Base-by-base conservation (phyloP, 2,329 filamentous ascomycete genomes). In the Fusarium sp. region DNA sequence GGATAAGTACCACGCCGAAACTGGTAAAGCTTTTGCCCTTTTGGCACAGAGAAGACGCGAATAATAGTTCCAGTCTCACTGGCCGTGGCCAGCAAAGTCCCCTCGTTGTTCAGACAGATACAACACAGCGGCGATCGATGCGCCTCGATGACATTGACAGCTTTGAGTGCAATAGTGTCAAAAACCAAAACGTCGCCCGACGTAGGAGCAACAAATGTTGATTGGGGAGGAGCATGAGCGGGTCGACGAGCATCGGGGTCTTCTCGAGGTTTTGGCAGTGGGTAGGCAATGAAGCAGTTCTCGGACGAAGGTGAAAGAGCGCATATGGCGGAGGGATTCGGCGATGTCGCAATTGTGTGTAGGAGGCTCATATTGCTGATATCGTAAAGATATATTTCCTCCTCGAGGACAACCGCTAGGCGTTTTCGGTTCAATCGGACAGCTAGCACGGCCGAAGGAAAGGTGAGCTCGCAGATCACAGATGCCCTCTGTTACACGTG, bases 11-110 rank as follows among this genome's bases (percentile, higher is more conserved):
- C 95, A 63, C 95, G 88, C 57, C 95, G 87, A 78, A 99, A 99
- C 73, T 99, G 94, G 75, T 93, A 98, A 15, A 99, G 83, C 75
- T 98, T 99, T 71, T 94, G 89, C 10, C 92, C 95, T 63, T 88
- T 87, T 3, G 95, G 95, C 2, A 99, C 87, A 1, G 92, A 92
- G 76, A 99, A 99, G 48, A 99, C 93, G 14, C 95, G 88, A 63
- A 99, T 96, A 58, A 99, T 96, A 1, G 95, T 99, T 63, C 95
- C 95, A 49, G 96, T 99, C 74, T 99, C 95, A 19, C 94, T 98
- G 2, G 95, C 92, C 2, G 95, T 99, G 13, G 95, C 95, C 39
- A 99, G 82, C 38, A 97, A 78, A 4, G 91, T 97, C 11, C 95
- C 95, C 59, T 97, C 93, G 71, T 88, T 93, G 75, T 97, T 99